Evolutionary conservation across 495 filamentous ascomycete genomes (phyloP).

Genomic region (Letharia lupina): DNA sequence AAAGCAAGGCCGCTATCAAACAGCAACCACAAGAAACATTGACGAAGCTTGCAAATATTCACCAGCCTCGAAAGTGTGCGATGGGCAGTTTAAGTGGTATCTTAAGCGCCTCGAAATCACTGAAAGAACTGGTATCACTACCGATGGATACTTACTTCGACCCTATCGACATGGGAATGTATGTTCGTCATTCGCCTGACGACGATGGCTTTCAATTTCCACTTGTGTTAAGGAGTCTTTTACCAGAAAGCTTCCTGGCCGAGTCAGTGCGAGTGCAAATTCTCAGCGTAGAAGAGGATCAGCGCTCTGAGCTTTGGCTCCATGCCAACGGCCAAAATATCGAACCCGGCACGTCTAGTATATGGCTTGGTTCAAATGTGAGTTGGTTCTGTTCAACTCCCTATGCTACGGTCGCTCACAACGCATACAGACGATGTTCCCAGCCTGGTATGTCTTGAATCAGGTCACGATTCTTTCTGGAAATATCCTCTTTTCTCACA

Average conservation of each 20-base stretch:
- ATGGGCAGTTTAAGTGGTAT: constrained; percentile 57
- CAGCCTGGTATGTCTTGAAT: constrained; percentile 69
- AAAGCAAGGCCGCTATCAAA: constrained; percentile 28
- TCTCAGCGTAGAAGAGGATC: constrained; percentile 36
- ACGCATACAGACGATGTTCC: constrained; percentile 47
- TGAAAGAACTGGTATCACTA: constrained; percentile 57
- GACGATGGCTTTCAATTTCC: constrained; percentile 72
- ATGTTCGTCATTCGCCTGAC: constrained; percentile 58
- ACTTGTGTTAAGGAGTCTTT: constrained; percentile 60
- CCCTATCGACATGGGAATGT: constrained; percentile 58
- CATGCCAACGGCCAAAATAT: constrained; percentile 40
- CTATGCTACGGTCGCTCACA: constrained; percentile 5
- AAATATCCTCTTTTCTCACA: constrained; percentile 56
- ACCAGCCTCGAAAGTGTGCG: constrained; percentile 49
- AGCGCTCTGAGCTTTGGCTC: constrained; percentile 57
- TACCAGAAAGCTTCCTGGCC: constrained; percentile 61
- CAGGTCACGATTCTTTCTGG: constrained; percentile 56
- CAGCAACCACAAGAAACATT: constrained; percentile 1
- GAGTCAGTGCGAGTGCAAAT: constrained; percentile 60
- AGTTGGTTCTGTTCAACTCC: constrained; percentile 36
- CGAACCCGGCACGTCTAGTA: constrained; percentile 44
- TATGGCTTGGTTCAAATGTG: constrained; percentile 34
- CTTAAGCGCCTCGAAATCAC: constrained; percentile 49
- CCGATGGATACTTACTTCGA: constrained; percentile 67
- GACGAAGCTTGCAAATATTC: constrained; percentile 28